Conservation (phyloP, 148 eudicot species). For the Silene uniflora region DNA sequence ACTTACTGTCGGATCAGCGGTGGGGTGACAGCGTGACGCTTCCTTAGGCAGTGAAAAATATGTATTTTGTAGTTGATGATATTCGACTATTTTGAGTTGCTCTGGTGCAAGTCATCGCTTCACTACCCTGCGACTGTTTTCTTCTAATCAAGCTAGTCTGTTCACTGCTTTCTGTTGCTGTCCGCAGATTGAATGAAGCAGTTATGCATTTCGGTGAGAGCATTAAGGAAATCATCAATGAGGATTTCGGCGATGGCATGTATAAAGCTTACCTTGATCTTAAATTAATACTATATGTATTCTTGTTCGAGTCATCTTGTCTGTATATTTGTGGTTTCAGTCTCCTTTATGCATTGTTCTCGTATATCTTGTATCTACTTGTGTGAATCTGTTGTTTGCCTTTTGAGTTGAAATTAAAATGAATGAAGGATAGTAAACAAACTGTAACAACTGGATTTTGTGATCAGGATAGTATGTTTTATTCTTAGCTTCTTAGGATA, state of each 20-base stretch:
- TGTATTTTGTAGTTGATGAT: no score
- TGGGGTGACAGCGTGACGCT: no score
- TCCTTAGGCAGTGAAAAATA: no score
- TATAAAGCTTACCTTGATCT: slow-evolving; percentile 29
- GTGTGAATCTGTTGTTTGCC: no score
- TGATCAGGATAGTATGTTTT: no score
- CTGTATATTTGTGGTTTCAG: not conserved
- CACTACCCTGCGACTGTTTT: not conserved
- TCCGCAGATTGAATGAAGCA: slow-evolving; percentile 79
- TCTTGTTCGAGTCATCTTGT: not conserved
- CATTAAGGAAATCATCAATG: slow-evolving; percentile 89
- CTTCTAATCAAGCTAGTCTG: not conserved
- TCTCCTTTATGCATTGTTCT: not conserved
- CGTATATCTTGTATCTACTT: not conserved
- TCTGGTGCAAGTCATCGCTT: not conserved
- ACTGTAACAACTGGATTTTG: no score
- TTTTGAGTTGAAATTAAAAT: not conserved
- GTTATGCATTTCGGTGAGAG: slow-evolving; percentile 96
- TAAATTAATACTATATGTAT: not conserved
- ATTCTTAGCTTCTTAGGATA: no score
- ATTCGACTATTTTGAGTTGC: no score
- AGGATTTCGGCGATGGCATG: slow-evolving; percentile 99
- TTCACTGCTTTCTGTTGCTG: not conserved
- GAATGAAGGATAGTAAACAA: not conserved
- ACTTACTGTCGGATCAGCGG: no score